phyloP scores from a whole-genome alignment of 768 basidiomycete species.

The Suillus tomentosus region DNA sequence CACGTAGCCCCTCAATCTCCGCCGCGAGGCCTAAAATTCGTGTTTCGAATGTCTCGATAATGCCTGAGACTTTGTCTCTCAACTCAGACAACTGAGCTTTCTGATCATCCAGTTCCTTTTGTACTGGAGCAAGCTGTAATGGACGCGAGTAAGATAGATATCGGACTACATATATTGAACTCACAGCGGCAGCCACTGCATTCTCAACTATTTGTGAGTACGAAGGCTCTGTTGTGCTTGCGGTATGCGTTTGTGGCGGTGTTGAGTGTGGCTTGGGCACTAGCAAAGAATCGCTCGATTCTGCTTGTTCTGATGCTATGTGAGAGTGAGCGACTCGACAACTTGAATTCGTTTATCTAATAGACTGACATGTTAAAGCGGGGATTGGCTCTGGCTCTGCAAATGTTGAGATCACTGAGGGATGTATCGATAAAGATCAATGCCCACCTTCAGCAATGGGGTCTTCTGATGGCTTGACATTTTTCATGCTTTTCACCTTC shows the following conservation, averaged over 20 bases:
- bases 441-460: constrained; percentile 57
- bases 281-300: background rate
- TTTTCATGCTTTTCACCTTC: constrained; percentile 52
- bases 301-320: constrained; percentile 2
- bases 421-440: constrained; percentile 6
- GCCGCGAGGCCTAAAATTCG: constrained; percentile 39
- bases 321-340: background rate
- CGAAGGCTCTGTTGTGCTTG: background rate
- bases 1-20: constrained; percentile 37
- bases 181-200: constrained; percentile 32
- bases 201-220: constrained; percentile 11
- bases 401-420: constrained; percentile 17
- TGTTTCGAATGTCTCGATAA: constrained; percentile 36
- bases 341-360: background rate
- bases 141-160: constrained; percentile 12
- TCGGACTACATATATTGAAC: constrained; percentile 12
- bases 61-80: constrained; percentile 31
- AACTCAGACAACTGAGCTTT: constrained; percentile 45
- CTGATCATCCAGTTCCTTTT: constrained; percentile 49
- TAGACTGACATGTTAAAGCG: background rate
- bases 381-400: constrained; percentile 22
- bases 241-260: background rate
- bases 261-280: background rate
- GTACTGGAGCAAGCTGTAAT: constrained; percentile 51
- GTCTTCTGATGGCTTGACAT: constrained; percentile 51